phyloP scores from a whole-genome alignment of 768 basidiomycete species.

The Omphalotus guepiniiformis region DNA sequence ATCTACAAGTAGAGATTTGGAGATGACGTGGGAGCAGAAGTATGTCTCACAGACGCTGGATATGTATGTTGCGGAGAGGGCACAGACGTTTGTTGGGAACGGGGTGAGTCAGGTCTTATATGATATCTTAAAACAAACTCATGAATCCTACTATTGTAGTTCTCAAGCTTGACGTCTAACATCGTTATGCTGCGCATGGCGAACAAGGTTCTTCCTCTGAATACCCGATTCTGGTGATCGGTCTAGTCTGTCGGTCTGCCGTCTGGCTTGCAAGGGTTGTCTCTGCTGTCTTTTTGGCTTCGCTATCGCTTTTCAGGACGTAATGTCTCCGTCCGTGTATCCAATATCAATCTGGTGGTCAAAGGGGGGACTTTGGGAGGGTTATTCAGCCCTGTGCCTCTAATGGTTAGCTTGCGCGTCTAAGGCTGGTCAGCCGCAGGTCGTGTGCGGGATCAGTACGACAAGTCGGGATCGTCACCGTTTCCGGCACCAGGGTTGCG shows the following conservation, averaged over 20 bases:
- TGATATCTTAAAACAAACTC: not conserved
- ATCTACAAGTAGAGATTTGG: constrained; percentile 50
- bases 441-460: too few relatives aligned
- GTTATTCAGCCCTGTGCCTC: too few relatives aligned
- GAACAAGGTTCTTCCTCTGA: constrained; percentile 20
- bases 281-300: too few relatives aligned
- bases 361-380: too few relatives aligned
- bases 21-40: constrained; percentile 49
- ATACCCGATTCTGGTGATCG: constrained; percentile 31
- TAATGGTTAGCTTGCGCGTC: too few relatives aligned
- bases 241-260: not conserved
- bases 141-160: constrained; percentile 18
- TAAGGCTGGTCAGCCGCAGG: too few relatives aligned
- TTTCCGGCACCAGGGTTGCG: too few relatives aligned
- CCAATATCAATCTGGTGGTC: too few relatives aligned
- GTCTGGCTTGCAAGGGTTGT: too few relatives aligned
- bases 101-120: constrained; percentile 42
- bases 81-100: constrained; percentile 66
- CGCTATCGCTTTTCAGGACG: too few relatives aligned
- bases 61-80: constrained; percentile 63
- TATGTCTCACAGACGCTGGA: constrained; percentile 58
- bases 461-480: too few relatives aligned
- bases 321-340: too few relatives aligned
- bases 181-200: constrained; percentile 32
- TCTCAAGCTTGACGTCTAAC: constrained; percentile 38